These are phyloP conservation scores for Rubia peregrina DNA, from an alignment of 305 asterid genomes.

Conservation along the genomic window DNA sequence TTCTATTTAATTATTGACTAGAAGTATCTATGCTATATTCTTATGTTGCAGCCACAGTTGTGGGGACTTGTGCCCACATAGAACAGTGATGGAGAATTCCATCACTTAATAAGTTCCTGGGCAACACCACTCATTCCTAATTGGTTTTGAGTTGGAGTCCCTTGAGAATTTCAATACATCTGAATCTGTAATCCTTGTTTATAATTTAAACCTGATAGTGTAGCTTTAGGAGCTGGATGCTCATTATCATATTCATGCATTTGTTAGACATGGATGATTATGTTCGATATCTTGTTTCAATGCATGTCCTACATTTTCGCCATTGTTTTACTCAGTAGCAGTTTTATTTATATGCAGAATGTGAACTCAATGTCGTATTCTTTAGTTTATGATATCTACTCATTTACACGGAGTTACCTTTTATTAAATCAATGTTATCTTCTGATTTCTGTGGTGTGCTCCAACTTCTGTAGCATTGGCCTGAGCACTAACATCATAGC, in stretches of 20 bases:
- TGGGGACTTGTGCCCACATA: too few relatives aligned
- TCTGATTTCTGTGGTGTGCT: too few relatives aligned
- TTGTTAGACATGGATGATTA: background rate
- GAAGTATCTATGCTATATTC: background rate
- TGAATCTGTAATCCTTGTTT: too few relatives aligned
- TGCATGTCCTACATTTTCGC: background rate
- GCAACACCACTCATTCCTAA: too few relatives aligned
- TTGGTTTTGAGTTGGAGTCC: too few relatives aligned
- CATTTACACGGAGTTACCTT: background rate
- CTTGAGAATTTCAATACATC: too few relatives aligned
- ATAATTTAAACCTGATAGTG: too few relatives aligned
- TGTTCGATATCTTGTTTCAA: background rate
- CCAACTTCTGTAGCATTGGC: background rate
- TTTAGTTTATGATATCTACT: background rate
- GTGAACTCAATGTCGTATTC: too few relatives aligned
- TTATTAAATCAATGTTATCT: background rate
- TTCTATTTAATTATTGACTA: background rate
- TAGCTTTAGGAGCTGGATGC: background rate
- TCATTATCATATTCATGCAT: background rate
- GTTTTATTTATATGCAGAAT: too few relatives aligned
- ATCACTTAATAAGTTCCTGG: too few relatives aligned
- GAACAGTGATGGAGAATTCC: background rate
- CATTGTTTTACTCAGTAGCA: too few relatives aligned
- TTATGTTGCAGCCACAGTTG: background rate
- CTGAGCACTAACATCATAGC: background rate